phyloP scores from a whole-genome alignment of 1,284 basidiomycete genomes.

The Singerocomus inundabilis region DNA sequence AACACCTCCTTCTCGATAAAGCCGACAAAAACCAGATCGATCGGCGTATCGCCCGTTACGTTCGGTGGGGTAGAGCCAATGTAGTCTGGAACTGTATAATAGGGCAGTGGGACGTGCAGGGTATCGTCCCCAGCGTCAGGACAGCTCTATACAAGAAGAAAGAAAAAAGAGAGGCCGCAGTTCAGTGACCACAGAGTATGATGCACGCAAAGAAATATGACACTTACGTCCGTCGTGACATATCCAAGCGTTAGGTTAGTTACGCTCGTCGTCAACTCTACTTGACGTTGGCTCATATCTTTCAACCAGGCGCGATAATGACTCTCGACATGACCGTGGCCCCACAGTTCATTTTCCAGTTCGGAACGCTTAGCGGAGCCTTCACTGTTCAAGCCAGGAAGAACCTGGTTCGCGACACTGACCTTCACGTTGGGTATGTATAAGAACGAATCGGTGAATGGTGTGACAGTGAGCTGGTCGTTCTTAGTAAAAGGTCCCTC shows the following conservation, averaged over 20 bases:
- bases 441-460: slow-evolving; percentile 59
- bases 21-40: slow-evolving; percentile 71
- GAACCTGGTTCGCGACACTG: slow-evolving; percentile 49
- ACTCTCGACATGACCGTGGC: slow-evolving; percentile 49
- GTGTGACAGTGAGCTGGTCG: slow-evolving; percentile 74
- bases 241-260: slow-evolving; percentile 63
- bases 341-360: slow-evolving; percentile 44
- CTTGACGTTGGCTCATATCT: slow-evolving; percentile 47
- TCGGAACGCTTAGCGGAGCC: slow-evolving; percentile 38
- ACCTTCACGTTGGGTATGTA: slow-evolving; percentile 55
- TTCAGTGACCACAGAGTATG: neutral
- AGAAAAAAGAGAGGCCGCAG: neutral
- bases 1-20: slow-evolving; percentile 60
- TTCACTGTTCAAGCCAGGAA: slow-evolving; percentile 52
- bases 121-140: slow-evolving; percentile 73
- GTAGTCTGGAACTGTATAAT: slow-evolving; percentile 53
- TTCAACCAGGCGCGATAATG: slow-evolving; percentile 54
- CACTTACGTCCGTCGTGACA: slow-evolving; percentile 64
- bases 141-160: slow-evolving; percentile 45
- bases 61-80: slow-evolving; percentile 55
- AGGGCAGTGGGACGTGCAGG: slow-evolving; percentile 56
- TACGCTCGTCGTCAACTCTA: slow-evolving; percentile 26
- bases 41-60: slow-evolving; percentile 46
- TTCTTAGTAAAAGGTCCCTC: slow-evolving; percentile 73
- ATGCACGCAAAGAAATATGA: neutral